phyloP scores from a whole-genome alignment of 345 rosid species.

The Camelina laxa region DNA sequence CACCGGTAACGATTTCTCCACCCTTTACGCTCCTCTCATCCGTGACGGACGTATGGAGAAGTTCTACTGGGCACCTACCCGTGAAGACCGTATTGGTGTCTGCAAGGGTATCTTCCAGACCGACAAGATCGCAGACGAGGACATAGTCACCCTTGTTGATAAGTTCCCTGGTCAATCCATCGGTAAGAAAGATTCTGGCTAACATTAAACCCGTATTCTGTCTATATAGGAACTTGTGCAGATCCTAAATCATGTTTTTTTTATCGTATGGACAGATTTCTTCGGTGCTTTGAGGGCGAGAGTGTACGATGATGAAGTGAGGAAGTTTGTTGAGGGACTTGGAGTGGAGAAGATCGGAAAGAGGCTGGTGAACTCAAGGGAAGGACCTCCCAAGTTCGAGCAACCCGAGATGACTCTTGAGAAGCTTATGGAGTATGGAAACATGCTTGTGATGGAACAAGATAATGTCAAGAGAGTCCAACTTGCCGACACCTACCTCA shows the following conservation, averaged over 20 bases:
- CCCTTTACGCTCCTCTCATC: slow-evolving; percentile 94
- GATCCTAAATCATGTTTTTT: too few relatives aligned
- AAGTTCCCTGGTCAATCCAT: slow-evolving; percentile 97
- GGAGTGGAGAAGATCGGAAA: slow-evolving; percentile 74
- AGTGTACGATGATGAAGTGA: slow-evolving; percentile 97
- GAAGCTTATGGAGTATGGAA: slow-evolving; percentile 82
- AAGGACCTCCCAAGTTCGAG: slow-evolving; percentile 76
- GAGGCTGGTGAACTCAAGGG: slow-evolving; percentile 90
- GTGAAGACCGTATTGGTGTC: slow-evolving; percentile 94
- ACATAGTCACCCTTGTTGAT: slow-evolving; percentile 76
- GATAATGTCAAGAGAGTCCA: slow-evolving; percentile 97
- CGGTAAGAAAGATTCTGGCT: slow-evolving; percentile 48
- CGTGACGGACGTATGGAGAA: slow-evolving; percentile 99
- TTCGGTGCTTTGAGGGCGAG: slow-evolving; percentile 95
- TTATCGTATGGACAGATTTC: slow-evolving; percentile 59
- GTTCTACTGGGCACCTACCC: slow-evolving; percentile 98
- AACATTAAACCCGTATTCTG: too few relatives aligned
- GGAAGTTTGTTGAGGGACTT: slow-evolving; percentile 71
- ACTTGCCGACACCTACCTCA: slow-evolving; percentile 85
- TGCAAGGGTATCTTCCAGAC: slow-evolving; percentile 82
- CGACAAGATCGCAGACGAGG: slow-evolving; percentile 57
- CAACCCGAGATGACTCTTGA: slow-evolving; percentile 74
- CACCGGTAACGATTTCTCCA: slow-evolving; percentile 99
- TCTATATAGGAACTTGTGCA: not conserved
- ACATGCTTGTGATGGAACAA: slow-evolving; percentile 89